Percentiles rank a stretch among this genome's conserved stretches.
Evolutionary conservation across 2,329 filamentous ascomycete genomes (phyloP).

Genomic region (Epichloe sylvatica): DNA sequence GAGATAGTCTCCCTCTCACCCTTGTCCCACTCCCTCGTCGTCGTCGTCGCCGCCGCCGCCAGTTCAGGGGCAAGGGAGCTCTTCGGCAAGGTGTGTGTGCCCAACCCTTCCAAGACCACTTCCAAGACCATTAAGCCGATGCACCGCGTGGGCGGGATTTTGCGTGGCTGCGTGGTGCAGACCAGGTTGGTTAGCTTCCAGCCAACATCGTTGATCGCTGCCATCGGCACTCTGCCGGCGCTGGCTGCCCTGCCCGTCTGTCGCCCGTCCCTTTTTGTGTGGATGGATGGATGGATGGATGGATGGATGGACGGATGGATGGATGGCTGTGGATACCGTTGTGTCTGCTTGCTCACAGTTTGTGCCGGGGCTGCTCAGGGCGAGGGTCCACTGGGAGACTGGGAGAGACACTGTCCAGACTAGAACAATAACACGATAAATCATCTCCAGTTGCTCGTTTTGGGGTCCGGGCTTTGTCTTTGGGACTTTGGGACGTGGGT

Average conservation of each 20-base stretch:
- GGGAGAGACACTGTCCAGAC: not conserved
- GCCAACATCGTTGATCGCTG: not conserved
- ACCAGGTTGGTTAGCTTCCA: not conserved
- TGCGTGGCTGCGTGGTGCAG: too few relatives aligned
- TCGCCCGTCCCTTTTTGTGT: not conserved
- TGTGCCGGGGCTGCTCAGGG: not conserved
- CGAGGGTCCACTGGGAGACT: not conserved
- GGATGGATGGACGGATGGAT: not conserved
- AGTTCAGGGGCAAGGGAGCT: not conserved
- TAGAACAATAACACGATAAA: slow-evolving; percentile 2
- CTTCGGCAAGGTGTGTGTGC: not conserved
- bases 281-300: not conserved
- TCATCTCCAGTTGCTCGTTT: not conserved
- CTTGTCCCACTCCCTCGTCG: not conserved
- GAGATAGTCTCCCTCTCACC: not conserved
- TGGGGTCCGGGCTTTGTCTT: not conserved
- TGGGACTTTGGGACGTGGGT: not conserved
- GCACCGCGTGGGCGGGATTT: not conserved
- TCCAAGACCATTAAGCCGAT: not conserved
- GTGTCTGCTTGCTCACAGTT: not conserved
- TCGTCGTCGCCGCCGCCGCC: too few relatives aligned
- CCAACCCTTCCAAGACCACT: too few relatives aligned
- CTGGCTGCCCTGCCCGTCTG: not conserved
- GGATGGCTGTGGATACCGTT: not conserved
- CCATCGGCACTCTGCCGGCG: slow-evolving; percentile 6